Evolutionary conservation across 169 alveolate genomes (phyloP), one percentile per base, ranked within the genome.

Genomic region (Babesia sp.): DNA sequence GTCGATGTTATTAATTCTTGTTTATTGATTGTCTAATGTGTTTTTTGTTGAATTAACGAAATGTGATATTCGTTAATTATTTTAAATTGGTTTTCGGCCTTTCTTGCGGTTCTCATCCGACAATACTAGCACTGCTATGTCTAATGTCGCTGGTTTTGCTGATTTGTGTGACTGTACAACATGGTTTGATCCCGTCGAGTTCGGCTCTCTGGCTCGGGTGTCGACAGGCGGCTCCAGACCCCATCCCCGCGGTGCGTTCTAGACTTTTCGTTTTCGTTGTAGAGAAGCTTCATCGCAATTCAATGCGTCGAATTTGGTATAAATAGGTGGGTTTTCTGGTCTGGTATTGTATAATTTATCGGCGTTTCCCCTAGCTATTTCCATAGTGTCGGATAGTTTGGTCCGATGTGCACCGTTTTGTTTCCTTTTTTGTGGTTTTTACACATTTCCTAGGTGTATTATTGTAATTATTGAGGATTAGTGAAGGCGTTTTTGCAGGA

Each of bases 161-260:
- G n/a, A n/a, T n/a, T n/a, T 51, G 28, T 14, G 11, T n/a, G n/a
- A n/a, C n/a, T n/a, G n/a, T n/a, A n/a, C n/a, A n/a, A n/a, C n/a
- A n/a, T n/a, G n/a, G 57, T 33, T 28, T 16, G 20, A 20, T 48
- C 26, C 9, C 57, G 22, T 20, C 28, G 20, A 8, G 36, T 8
- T 16, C 57, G 57, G 22, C 26, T 48, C 36, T 28, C 36, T 28
- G 16, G 48, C 57, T 16, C n/a, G n/a, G n/a, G n/a, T n/a, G n/a
- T n/a, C 50, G 67, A 33, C 67, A 20, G 50, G 67, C 50, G 67
- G 33, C 67, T 39, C 9, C 39, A 57, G 67, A 50, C 67, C 67
- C 67, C 67, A 57, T 57, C 67, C 51, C 36, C 45, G 48, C 18
- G 50, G 45, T 18, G 67, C 46, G 51, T 4, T 55, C 24, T 18